Evolutionary conservation across 1,139 yeast species (phyloP).

Genomic region (Protomyces inundatus): DNA sequence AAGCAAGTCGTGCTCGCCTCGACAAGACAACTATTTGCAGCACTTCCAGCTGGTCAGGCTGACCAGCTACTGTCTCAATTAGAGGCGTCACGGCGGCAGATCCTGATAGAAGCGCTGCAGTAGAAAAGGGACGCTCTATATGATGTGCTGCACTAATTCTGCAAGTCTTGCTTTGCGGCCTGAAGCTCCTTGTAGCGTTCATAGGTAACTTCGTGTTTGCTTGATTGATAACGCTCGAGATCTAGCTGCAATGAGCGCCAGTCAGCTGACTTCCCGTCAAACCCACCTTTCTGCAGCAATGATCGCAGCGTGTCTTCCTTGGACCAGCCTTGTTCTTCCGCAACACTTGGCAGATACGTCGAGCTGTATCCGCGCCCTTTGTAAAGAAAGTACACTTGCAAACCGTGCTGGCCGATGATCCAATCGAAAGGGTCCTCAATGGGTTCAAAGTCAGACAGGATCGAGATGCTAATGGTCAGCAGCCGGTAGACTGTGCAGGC

Average conservation of each 20-base stretch:
- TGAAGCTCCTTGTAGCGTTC: not conserved
- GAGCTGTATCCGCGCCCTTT: slow-evolving; percentile 47
- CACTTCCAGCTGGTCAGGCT: slow-evolving; percentile 6
- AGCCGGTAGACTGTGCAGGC: too few relatives aligned
- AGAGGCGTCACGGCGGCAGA: not conserved
- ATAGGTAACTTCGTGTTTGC: slow-evolving; percentile 32
- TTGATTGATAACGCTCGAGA: slow-evolving; percentile 40
- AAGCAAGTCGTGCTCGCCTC: not conserved
- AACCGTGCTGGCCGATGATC: slow-evolving; percentile 79
- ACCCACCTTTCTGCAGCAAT: slow-evolving; percentile 69
- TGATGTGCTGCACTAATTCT: not conserved
- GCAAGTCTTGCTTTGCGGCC: not conserved
- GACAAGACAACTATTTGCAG: slow-evolving; percentile 5
- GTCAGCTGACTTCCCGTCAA: slow-evolving; percentile 30
- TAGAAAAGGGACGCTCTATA: not conserved
- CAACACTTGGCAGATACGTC: slow-evolving; percentile 86
- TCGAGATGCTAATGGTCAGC: slow-evolving; percentile 50
- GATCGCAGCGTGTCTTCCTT: slow-evolving; percentile 63
- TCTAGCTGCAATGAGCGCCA: slow-evolving; percentile 32
- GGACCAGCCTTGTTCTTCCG: slow-evolving; percentile 83
- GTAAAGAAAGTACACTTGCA: slow-evolving; percentile 51
- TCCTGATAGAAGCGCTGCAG: not conserved
- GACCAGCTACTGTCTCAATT: not conserved
- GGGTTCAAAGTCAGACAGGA: slow-evolving; percentile 56
- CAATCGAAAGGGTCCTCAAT: slow-evolving; percentile 58